Base-by-base conservation (phyloP, 225 moss, liverwort and hornwort species). In the Pseudisothecium myosuroides region DNA sequence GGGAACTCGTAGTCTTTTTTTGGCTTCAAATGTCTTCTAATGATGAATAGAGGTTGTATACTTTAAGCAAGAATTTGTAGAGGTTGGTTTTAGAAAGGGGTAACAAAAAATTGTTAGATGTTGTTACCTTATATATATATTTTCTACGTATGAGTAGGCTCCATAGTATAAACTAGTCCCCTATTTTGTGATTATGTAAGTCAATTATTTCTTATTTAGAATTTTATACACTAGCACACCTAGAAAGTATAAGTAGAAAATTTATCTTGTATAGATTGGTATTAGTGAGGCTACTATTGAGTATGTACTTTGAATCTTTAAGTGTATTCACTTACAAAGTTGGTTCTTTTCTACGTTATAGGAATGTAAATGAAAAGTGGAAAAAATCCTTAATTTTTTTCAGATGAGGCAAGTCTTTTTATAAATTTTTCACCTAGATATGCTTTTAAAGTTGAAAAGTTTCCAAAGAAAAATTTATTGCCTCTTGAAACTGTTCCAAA, bases 221-320 rank as follows among this genome's bases (percentile, higher is more conserved):
- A n/a, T n/a, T n/a, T n/a, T n/a, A n/a, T n/a, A n/a, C n/a, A n/a
- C n/a, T n/a, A n/a, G n/a, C n/a, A n/a, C n/a, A n/a, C n/a, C n/a
- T 10, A 54, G 9, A 77, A 77, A 23, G 6, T 37, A 54, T 15
- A 77, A 36, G 2, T 23, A 16, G 3, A 55, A 78, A 36, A 8
- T 77, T 23, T 76, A 2, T 3, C 15, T 0, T 32, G 0, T 3
- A 1, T 10, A 2, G 37, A 2, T 37, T 77, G 10, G 10, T 54
- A 6, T 54, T 54, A 37, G 37, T 7, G 13, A 20, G 21, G 0
- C 2, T 34, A 34, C 21, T 32, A 21, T 19, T 76, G 36, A 37
- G 4, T 36, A 36, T 34, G 4, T 52, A 23, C 4, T 34, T 77
- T 54, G 24, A 54, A 54, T 36, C 36, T 76, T 24, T 4, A 15